Percentiles rank a stretch among this genome's conserved stretches.
These are phyloP conservation scores for Avicennia marina DNA, from an alignment of 257 asterid species.

Conservation along the genomic window DNA sequence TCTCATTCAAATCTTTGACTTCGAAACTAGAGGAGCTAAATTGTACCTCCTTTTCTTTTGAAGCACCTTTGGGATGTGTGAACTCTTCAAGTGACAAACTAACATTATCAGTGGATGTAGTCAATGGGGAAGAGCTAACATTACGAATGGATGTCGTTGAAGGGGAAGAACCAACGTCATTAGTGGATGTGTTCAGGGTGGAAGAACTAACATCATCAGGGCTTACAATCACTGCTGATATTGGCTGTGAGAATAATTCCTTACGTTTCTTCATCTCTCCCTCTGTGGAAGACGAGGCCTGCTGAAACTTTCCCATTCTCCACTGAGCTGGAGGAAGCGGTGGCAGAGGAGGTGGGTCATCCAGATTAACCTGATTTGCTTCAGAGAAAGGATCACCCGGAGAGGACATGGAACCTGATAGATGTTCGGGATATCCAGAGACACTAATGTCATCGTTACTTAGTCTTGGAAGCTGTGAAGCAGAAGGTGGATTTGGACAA, in stretches of 20 bases:
- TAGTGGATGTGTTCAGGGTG: constrained; percentile 17
- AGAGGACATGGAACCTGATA: constrained; percentile 23
- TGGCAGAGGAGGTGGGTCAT: constrained; percentile 65
- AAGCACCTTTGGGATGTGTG: constrained; percentile 19
- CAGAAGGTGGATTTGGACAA: constrained; percentile 24
- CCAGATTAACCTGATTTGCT: constrained; percentile 26
- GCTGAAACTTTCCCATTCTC: constrained; percentile 53
- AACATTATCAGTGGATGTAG: constrained; percentile 14
- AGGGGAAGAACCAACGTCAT: constrained; percentile 15
- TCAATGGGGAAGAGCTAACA: too few relatives aligned
- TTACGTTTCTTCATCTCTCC: constrained; percentile 17
- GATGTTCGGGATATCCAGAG: constrained; percentile 15
- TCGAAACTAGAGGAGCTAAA: constrained; percentile 20
- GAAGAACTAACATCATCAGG: constrained; percentile 14
- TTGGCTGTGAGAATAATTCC: constrained; percentile 15
- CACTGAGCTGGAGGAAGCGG: constrained; percentile 86
- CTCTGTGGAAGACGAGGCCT: constrained; percentile 27
- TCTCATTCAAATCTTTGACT: neutral
- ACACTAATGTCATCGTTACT: constrained; percentile 18
- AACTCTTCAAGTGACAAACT: constrained; percentile 20
- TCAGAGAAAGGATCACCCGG: constrained; percentile 23
- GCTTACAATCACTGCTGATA: constrained; percentile 20
- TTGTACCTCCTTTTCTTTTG: constrained; percentile 18
- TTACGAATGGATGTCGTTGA: constrained; percentile 22
- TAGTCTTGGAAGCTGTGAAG: constrained; percentile 22